Evolutionary conservation across 306 rosid genomes (phyloP).

Genomic region (Casuarina cunninghamiana): DNA sequence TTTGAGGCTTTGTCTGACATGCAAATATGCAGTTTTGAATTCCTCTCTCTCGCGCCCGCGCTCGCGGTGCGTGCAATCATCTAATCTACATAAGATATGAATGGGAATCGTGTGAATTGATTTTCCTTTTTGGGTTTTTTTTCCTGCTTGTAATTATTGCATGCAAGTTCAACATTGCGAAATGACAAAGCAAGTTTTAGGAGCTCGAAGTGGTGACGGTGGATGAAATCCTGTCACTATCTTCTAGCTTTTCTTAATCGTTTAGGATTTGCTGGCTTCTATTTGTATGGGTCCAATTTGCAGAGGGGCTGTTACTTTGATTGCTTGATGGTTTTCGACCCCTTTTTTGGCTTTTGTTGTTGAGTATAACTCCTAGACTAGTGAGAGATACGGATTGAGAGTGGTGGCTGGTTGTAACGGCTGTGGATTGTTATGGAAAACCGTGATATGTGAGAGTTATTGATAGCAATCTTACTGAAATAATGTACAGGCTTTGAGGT

Average conservation of each 20-base stretch:
- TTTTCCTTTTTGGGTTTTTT: neutral
- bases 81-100: neutral
- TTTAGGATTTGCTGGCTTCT: neutral
- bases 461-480: slow-evolving; percentile 15
- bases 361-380: neutral
- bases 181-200: neutral
- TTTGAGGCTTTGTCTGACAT: neutral
- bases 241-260: neutral
- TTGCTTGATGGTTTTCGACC: neutral
- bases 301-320: neutral
- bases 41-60: neutral
- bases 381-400: neutral
- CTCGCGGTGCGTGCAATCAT: neutral
- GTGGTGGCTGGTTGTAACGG: neutral
- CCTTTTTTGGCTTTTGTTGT: neutral
- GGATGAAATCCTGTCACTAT: neutral
- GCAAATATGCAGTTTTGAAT: neutral
- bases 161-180: neutral
- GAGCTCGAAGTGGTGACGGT: neutral
- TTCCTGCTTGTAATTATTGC: neutral
- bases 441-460: slow-evolving; percentile 1
- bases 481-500: slow-evolving; percentile 72
- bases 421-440: neutral
- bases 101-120: neutral
- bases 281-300: neutral